Percentiles rank a stretch among this genome's conserved stretches.
Conservation (phyloP, 495 filamentous ascomycete species). For the Elaphomyces granulatus region DNA sequence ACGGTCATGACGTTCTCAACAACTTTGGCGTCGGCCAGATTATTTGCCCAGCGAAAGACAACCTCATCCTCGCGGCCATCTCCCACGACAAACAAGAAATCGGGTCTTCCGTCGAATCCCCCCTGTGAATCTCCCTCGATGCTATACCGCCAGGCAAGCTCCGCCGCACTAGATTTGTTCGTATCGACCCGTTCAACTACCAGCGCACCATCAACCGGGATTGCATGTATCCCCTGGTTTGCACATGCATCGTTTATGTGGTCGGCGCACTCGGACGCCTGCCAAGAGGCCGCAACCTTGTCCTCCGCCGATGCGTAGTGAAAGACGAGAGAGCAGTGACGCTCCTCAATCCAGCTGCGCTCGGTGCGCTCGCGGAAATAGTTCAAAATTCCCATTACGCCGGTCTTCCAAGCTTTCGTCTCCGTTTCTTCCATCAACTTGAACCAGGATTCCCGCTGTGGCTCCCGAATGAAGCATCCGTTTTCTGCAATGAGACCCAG, state of each 20-base stretch:
- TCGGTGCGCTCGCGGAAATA: conserved; percentile 85
- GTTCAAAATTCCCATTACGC: conserved; percentile 57
- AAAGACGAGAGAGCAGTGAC: conserved; percentile 75
- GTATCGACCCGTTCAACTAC: conserved; percentile 67
- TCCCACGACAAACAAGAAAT: conserved; percentile 76
- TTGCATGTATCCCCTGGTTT: conserved; percentile 65
- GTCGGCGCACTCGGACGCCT: conserved; percentile 73
- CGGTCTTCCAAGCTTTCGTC: conserved; percentile 60
- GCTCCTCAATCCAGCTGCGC: conserved; percentile 72
- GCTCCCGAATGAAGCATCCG: conserved; percentile 71
- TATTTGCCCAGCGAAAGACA: conserved; percentile 86
- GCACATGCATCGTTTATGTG: conserved; percentile 89
- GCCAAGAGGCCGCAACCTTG: conserved; percentile 49
- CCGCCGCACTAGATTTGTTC: conserved; percentile 72
- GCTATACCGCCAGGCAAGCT: conserved; percentile 46
- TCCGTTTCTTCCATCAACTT: conserved; percentile 53
- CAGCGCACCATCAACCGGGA: conserved; percentile 63
- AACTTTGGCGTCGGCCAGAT: conserved; percentile 36
- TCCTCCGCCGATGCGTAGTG: conserved; percentile 76
- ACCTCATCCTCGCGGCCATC: conserved; percentile 87
- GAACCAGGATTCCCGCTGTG: conserved; percentile 51
- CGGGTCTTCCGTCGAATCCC: conserved; percentile 31
- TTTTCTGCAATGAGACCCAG: conserved; percentile 86
- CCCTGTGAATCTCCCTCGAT: conserved; percentile 22
- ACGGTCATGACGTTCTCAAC: conserved; percentile 66